Conservation (phyloP, 2,329 filamentous ascomycete species). For the Grosmannia huntii region DNA sequence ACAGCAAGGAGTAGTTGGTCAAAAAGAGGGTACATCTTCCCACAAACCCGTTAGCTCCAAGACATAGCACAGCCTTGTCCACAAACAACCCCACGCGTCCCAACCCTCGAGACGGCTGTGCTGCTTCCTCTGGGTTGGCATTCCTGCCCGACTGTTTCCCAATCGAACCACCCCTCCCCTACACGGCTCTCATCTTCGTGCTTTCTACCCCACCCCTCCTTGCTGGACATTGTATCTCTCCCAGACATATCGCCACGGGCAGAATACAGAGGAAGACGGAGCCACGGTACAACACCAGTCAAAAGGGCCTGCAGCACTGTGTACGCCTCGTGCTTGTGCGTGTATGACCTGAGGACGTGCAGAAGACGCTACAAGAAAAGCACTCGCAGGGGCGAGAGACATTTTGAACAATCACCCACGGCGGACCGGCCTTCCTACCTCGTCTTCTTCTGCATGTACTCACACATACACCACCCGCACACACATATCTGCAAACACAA, state of each 20-base stretch:
- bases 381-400: background rate
- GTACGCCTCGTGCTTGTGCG: background rate
- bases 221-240: background rate
- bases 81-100: background rate
- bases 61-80: background rate
- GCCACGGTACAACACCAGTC: background rate
- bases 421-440: background rate
- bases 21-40: background rate
- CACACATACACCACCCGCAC: slow-evolving; percentile 5
- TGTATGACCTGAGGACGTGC: background rate
- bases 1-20: background rate
- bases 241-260: background rate
- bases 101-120: background rate
- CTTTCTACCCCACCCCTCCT: background rate
- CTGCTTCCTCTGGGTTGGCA: background rate
- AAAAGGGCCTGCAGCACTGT: background rate
- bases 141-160: background rate
- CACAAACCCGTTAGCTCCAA: background rate
- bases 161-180: background rate
- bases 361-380: background rate
- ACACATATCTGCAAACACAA: slow-evolving; percentile 1
- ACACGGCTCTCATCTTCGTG: background rate
- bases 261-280: background rate
- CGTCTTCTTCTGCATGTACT: background rate
- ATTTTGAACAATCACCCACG: background rate